Conservation (phyloP, 148 eudicot genomes). For the Rheum nobile region DNA sequence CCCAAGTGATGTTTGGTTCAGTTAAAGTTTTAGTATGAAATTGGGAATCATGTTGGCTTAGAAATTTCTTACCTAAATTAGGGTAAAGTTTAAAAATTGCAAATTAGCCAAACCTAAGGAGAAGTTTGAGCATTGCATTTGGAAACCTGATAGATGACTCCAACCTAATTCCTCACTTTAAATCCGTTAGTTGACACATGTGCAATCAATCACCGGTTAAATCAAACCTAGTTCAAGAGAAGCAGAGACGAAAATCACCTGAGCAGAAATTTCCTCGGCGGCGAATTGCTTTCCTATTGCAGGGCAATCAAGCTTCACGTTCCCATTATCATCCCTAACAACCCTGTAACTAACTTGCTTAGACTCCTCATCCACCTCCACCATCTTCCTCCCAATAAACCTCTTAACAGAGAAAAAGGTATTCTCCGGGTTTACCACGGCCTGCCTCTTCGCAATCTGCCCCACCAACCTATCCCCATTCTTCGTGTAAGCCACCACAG, state of each 20-base stretch:
- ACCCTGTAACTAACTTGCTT: constrained; percentile 86
- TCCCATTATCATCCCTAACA: constrained; percentile 80
- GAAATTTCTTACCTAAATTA: too few relatives aligned
- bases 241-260: constrained; percentile 27
- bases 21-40: too few relatives aligned
- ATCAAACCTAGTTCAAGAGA: not conserved
- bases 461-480: constrained; percentile 78
- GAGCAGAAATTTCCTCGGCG: constrained; percentile 94
- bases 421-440: constrained; percentile 86
- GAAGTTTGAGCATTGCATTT: too few relatives aligned
- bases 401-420: constrained; percentile 89
- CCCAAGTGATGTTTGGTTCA: too few relatives aligned
- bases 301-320: constrained; percentile 93
- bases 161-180: too few relatives aligned
- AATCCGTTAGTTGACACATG: not conserved
- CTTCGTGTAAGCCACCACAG: constrained; percentile 91
- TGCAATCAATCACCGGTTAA: not conserved
- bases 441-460: constrained; percentile 91
- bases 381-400: constrained; percentile 89
- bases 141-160: too few relatives aligned
- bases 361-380: constrained; percentile 93
- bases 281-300: constrained; percentile 91
- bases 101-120: too few relatives aligned
- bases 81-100: too few relatives aligned
- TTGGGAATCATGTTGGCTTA: too few relatives aligned